Evolutionary conservation across 192 early-diverging fungal species (phyloP), one percentile per base, ranked within the genome.

Genomic region (Geosiphon pyriformis): DNA sequence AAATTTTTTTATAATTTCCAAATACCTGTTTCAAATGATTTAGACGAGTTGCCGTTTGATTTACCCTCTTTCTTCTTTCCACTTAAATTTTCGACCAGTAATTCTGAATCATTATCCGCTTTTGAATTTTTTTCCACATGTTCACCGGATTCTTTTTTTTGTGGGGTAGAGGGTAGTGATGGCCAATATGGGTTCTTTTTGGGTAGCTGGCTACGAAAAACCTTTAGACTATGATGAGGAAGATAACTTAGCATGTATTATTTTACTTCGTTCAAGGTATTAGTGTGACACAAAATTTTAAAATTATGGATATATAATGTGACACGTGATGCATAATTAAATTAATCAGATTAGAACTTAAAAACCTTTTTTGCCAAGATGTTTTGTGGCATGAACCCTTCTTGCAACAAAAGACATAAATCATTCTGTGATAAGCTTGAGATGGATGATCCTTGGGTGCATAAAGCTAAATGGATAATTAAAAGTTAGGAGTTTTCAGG

Each of bases 401-500:
- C 64, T 89, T 91, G 78, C 96, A 99, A 71, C 88, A 85, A 71
- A 96, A 99, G 3, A 99, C 82, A 67, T 95, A 96, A 7, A 98
- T 72, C 59, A 87, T 87, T 42, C 96, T 85, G 69, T 95, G 94
- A 69, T 88, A 98, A 2, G 96, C 95, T 67, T 92, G 87, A 0
- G 70, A 66, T 0, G 91, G 88, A 23, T 87, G 78, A 71, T 98
- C 92, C 64, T 98, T 94, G 10, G 96, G 94, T 1, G 94, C 91
- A 63, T 94, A 98, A 4, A 98, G 72, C 87, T 90, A 59, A 17
- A 3, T 31, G 27, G n/a, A 62, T 23, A 50, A 55, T n/a, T n/a
- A 20, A n/a, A 51, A 27, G 23, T 27, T 31, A 54, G n/a, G n/a
- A n/a, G n/a, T n/a, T n/a, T n/a, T n/a, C n/a, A n/a, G n/a, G n/a